Percentiles rank a stretch among this genome's conserved stretches.
These are phyloP conservation scores for Allium cepa DNA, from an alignment of 106 monocot genomes.

Conservation along the genomic window DNA sequence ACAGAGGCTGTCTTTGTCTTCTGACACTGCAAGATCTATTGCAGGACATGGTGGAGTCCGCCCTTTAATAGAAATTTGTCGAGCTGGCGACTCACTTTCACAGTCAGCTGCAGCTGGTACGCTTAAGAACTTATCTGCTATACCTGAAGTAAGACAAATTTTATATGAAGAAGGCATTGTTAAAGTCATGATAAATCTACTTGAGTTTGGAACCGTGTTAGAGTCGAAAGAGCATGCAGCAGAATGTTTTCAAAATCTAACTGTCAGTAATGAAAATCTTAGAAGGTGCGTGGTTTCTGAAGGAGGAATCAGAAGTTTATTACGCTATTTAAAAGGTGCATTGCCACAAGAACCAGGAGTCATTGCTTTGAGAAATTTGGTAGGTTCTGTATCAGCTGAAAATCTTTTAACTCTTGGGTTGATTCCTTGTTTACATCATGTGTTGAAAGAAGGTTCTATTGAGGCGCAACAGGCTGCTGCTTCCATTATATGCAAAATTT, in stretches of 20 bases:
- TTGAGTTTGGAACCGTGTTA: slow-evolving; percentile 35
- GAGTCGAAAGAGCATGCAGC: slow-evolving; percentile 65
- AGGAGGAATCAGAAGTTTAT: slow-evolving; percentile 46
- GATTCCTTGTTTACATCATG: slow-evolving; percentile 50
- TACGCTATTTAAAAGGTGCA: slow-evolving; percentile 53
- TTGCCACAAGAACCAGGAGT: slow-evolving; percentile 70
- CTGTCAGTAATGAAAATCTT: slow-evolving; percentile 54
- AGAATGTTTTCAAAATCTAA: slow-evolving; percentile 69
- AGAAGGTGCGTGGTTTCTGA: slow-evolving; percentile 44
- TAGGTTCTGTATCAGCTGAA: slow-evolving; percentile 21
- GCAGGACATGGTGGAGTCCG: slow-evolving; percentile 54
- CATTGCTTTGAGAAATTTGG: slow-evolving; percentile 54
- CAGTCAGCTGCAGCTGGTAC: slow-evolving; percentile 58
- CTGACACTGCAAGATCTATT: slow-evolving; percentile 45
- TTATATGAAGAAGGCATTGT: slow-evolving; percentile 64
- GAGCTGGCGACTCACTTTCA: slow-evolving; percentile 33
- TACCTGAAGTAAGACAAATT: slow-evolving; percentile 60
- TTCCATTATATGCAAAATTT: slow-evolving; percentile 38
- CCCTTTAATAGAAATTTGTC: slow-evolving; percentile 56
- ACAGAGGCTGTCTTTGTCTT: slow-evolving; percentile 52
- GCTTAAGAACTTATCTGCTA: slow-evolving; percentile 71
- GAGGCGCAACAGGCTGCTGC: slow-evolving; percentile 69
- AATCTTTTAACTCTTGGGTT: slow-evolving; percentile 40
- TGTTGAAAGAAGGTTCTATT: slow-evolving; percentile 45
- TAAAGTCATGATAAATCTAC: slow-evolving; percentile 47